These are phyloP conservation scores for Yamadazyma atlantica DNA, from an alignment of 1,139 yeast genomes.

Conservation along the genomic window DNA sequence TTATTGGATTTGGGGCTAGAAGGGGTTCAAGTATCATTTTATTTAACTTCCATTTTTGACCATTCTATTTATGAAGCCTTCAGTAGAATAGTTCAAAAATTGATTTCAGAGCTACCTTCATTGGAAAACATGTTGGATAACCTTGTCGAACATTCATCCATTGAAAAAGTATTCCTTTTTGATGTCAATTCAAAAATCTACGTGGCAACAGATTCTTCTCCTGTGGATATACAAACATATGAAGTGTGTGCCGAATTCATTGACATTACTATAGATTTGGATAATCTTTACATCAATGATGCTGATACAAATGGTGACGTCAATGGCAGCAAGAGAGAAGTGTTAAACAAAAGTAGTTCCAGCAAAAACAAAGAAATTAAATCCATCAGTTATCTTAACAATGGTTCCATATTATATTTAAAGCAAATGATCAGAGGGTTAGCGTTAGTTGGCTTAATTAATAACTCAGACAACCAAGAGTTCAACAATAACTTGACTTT, in stretches of 20 bases:
- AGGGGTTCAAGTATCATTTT: slow-evolving; percentile 88
- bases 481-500: slow-evolving; percentile 62
- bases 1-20: slow-evolving; percentile 84
- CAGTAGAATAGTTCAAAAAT: slow-evolving; percentile 86
- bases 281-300: slow-evolving; percentile 60
- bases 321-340: slow-evolving; percentile 5
- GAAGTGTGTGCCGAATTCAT: slow-evolving; percentile 97
- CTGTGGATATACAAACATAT: slow-evolving; percentile 92
- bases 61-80: slow-evolving; percentile 96
- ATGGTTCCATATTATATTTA: slow-evolving; percentile 79
- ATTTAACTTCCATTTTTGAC: slow-evolving; percentile 90
- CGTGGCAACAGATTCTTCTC: slow-evolving; percentile 93
- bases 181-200: slow-evolving; percentile 93
- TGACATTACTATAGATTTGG: slow-evolving; percentile 88
- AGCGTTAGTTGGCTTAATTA: slow-evolving; percentile 83
- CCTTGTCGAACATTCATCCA: slow-evolving; percentile 82
- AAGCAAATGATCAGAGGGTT: slow-evolving; percentile 92
- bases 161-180: slow-evolving; percentile 89
- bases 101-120: slow-evolving; percentile 85
- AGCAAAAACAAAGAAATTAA: slow-evolving; percentile 42
- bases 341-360: not conserved
- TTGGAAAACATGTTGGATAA: slow-evolving; percentile 87
- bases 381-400: slow-evolving; percentile 73
- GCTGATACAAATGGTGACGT: slow-evolving; percentile 13
- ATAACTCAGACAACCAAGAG: slow-evolving; percentile 51